phyloP scores from a whole-genome alignment of 371 early-diverging fungal species.

The Lichtheimia ramosa region DNA sequence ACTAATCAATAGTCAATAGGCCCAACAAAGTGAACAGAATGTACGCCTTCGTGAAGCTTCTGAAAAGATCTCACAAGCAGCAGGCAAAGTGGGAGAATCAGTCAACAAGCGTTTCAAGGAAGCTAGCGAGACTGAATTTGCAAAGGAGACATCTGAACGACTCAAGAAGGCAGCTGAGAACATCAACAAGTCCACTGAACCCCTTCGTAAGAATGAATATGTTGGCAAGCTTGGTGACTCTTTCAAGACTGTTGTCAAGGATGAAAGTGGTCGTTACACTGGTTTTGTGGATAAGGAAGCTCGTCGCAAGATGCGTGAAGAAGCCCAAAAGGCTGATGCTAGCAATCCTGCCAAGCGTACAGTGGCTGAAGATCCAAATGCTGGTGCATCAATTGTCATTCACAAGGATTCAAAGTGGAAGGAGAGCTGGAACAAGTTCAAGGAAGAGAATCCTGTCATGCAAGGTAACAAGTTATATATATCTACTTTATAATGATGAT shows the following conservation, averaged over 20 bases:
- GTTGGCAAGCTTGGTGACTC: constrained; percentile 73
- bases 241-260: constrained; percentile 73
- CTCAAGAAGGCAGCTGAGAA: constrained; percentile 59
- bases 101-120: constrained; percentile 81
- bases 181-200: constrained; percentile 70
- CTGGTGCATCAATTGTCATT: constrained; percentile 84
- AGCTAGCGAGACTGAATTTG: constrained; percentile 83
- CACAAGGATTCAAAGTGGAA: constrained; percentile 93
- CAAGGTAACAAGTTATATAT: too few relatives aligned
- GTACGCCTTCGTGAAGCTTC: constrained; percentile 70
- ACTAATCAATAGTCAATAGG: constrained; percentile 13
- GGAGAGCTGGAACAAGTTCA: constrained; percentile 91
- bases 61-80: constrained; percentile 77
- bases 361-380: constrained; percentile 59
- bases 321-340: constrained; percentile 38
- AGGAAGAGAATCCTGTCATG: constrained; percentile 85
- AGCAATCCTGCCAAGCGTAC: constrained; percentile 15
- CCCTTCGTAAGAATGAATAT: constrained; percentile 73
- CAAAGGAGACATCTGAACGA: constrained; percentile 79
- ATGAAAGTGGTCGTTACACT: constrained; percentile 74
- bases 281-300: constrained; percentile 78
- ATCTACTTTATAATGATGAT: too few relatives aligned
- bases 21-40: constrained; percentile 43
- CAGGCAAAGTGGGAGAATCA: constrained; percentile 70
- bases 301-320: constrained; percentile 63